Percentiles rank a stretch among this genome's conserved stretches.
phyloP scores from a whole-genome alignment of 768 basidiomycete species.

The Lactarius pseudohatsudake region DNA sequence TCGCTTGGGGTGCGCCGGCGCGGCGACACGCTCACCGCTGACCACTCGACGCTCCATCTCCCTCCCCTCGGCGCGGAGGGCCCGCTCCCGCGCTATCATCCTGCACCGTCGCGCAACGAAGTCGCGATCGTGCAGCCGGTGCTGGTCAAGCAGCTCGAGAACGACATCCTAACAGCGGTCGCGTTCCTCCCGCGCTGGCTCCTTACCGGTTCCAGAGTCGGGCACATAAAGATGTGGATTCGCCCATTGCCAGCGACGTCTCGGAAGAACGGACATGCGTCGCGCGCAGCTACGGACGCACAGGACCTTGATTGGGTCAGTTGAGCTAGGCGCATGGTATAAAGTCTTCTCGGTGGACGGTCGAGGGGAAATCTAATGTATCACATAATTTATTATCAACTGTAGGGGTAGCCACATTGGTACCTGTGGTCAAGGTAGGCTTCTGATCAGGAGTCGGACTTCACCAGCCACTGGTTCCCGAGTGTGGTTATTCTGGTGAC shows the following conservation, averaged over 20 bases:
- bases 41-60: slow-evolving; percentile 58
- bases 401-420: background rate
- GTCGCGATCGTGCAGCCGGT: slow-evolving; percentile 90
- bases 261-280: slow-evolving; percentile 23
- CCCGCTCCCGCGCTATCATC: slow-evolving; percentile 64
- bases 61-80: slow-evolving; percentile 46
- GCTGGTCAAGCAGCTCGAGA: slow-evolving; percentile 79
- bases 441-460: background rate
- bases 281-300: slow-evolving; percentile 13
- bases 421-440: background rate
- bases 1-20: slow-evolving; percentile 68
- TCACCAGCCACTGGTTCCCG: background rate
- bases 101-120: slow-evolving; percentile 88
- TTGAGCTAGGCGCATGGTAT: slow-evolving; percentile 4
- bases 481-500: background rate
- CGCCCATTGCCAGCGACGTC: slow-evolving; percentile 53
- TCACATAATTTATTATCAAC: slow-evolving; percentile 14
- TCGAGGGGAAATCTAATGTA: slow-evolving; percentile 14
- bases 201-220: slow-evolving; percentile 74
- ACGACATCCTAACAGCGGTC: slow-evolving; percentile 74
- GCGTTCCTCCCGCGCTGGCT: slow-evolving; percentile 76
- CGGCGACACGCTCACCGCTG: slow-evolving; percentile 36
- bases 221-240: slow-evolving; percentile 83
- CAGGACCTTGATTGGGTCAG: slow-evolving; percentile 25
- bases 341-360: background rate